These are phyloP conservation scores for Sporothrix dimorphospora DNA, from an alignment of 2,329 filamentous ascomycete species.

Conservation along the genomic window DNA sequence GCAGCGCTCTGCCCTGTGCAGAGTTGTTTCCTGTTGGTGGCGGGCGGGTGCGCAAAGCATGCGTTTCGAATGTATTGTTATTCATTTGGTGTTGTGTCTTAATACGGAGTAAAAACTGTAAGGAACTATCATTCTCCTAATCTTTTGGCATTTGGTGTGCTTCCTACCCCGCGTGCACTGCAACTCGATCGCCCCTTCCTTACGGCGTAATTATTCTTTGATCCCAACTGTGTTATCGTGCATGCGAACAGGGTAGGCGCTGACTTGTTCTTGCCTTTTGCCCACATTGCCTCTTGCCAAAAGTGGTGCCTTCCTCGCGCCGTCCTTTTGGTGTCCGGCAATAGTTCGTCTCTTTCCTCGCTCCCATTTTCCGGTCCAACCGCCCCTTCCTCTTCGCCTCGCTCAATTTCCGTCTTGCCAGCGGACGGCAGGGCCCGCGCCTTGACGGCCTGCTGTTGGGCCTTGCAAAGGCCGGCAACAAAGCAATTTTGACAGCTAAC, in stretches of 20 bases:
- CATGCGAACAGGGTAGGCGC: not conserved
- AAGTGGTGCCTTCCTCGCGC: not conserved
- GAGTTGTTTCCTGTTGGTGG: not conserved
- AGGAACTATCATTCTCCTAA: not conserved
- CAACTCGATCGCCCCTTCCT: not conserved
- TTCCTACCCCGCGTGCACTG: not conserved
- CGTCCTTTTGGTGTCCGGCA: not conserved
- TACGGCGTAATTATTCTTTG: not conserved
- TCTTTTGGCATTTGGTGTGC: not conserved
- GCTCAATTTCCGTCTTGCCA: not conserved
- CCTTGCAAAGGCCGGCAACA: not conserved
- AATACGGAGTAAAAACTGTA: not conserved
- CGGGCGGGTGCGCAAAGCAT: not conserved
- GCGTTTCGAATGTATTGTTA: not conserved
- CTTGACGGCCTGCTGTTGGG: not conserved
- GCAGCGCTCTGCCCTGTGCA: conserved; percentile 1
- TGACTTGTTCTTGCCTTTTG: not conserved
- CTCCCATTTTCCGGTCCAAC: not conserved
- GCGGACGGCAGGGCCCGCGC: conserved; percentile 19
- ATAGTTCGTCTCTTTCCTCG: not conserved
- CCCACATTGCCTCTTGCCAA: not conserved
- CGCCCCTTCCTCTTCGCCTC: not conserved
- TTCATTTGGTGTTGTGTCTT: not conserved
- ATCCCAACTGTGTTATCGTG: not conserved
- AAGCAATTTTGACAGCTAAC: conserved; percentile 7